phyloP scores from a whole-genome alignment of 2,329 filamentous ascomycete species.

The Calonectria leucothoes region DNA sequence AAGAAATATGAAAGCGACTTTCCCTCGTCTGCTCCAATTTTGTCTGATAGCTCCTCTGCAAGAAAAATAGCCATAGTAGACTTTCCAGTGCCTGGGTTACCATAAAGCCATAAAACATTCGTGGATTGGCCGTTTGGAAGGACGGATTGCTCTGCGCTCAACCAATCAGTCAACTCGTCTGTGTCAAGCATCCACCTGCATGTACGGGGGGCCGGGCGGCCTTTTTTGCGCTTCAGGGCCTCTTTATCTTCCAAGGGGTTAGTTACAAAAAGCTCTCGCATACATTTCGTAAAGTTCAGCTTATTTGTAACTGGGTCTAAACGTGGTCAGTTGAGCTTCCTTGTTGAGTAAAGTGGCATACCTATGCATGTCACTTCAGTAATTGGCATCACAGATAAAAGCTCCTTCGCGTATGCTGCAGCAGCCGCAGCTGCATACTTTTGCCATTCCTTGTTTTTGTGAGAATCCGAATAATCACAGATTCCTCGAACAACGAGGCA shows the following conservation, averaged over 20 bases:
- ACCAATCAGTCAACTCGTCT: conserved; percentile 29
- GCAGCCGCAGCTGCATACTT: neutral
- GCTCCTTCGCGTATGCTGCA: neutral
- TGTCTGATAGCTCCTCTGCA: conserved; percentile 26
- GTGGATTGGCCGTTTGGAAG: neutral
- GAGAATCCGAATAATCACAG: neutral
- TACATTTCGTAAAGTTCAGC: too few relatives aligned
- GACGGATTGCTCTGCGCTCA: neutral
- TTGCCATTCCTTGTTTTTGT: neutral
- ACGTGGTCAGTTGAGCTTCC: too few relatives aligned
- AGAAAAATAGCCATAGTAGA: conserved; percentile 39
- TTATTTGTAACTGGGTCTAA: too few relatives aligned
- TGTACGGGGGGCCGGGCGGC: conserved; percentile 11
- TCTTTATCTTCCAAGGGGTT: conserved; percentile 30
- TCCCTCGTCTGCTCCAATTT: neutral
- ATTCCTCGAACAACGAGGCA: neutral
- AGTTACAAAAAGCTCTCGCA: conserved; percentile 32
- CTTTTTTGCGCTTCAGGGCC: conserved; percentile 37
- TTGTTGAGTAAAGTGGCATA: too few relatives aligned
- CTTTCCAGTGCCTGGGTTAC: conserved; percentile 38
- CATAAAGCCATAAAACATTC: conserved; percentile 33
- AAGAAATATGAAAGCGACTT: conserved; percentile 41
- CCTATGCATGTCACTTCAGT: too few relatives aligned
- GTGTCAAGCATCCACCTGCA: conserved; percentile 36
- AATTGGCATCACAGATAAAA: neutral